Conservation (phyloP, 225 moss, liverwort and hornwort species). For the Physcomitrellopsis africana region DNA sequence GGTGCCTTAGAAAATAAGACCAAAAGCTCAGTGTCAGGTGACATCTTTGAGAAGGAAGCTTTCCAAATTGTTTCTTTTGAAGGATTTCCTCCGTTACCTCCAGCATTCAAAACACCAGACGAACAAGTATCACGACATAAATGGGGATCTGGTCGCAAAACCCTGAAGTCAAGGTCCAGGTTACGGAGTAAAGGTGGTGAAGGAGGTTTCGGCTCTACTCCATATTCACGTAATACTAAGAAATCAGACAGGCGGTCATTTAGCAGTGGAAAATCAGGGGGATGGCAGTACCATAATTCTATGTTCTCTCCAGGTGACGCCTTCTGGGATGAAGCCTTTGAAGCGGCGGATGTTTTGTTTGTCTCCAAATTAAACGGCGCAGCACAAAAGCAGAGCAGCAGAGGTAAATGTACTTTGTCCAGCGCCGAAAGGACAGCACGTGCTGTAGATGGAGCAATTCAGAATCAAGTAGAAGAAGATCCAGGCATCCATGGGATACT, state of each 20-base stretch:
- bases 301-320: constrained; percentile 90
- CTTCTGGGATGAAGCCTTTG: constrained; percentile 97
- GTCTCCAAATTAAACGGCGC: constrained; percentile 42
- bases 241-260: constrained; percentile 46
- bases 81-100: constrained; percentile 42
- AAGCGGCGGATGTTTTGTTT: constrained; percentile 63
- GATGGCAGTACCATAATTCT: constrained; percentile 75
- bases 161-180: constrained; percentile 49
- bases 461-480: constrained; percentile 13
- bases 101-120: constrained; percentile 47
- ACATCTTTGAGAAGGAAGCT: constrained; percentile 24
- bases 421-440: constrained; percentile 30
- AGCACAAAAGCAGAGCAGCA: constrained; percentile 33
- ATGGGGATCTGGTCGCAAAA: constrained; percentile 34
- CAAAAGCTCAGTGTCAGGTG: constrained; percentile 21
- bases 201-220: constrained; percentile 49
- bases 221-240: constrained; percentile 40
- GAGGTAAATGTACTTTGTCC: constrained; percentile 36
- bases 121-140: constrained; percentile 33
- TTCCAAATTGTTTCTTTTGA: constrained; percentile 32
- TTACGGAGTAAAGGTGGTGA: constrained; percentile 35
- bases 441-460: constrained; percentile 17
- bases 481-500: neutral
- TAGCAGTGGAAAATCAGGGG: constrained; percentile 49
- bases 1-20: constrained; percentile 18